Conservation (phyloP, 1,139 yeast genomes). For the Zygoascus hellenicus region DNA sequence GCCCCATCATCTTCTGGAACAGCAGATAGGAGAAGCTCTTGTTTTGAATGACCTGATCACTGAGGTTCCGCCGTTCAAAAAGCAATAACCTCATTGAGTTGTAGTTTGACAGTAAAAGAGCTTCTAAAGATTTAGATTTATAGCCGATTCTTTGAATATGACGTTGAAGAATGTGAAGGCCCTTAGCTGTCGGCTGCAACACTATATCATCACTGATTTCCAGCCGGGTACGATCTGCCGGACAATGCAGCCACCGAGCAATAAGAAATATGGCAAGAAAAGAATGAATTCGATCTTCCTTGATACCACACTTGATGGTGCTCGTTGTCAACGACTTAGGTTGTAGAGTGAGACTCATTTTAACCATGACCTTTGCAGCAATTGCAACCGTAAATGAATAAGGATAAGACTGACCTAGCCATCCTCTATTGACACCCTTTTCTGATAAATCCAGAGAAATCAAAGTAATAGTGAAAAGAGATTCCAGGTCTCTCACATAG, state of each 20-base stretch:
- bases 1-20: slow-evolving; percentile 61
- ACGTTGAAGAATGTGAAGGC: slow-evolving; percentile 60
- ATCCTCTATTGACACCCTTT: slow-evolving; percentile 22
- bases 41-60: slow-evolving; percentile 62
- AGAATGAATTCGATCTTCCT: slow-evolving; percentile 45
- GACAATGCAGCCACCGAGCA: slow-evolving; percentile 70
- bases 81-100: slow-evolving; percentile 68
- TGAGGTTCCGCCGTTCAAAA: slow-evolving; percentile 59
- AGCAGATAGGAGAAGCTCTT: slow-evolving; percentile 59
- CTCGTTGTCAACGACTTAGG: slow-evolving; percentile 40
- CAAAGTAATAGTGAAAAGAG: slow-evolving; percentile 39
- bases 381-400: slow-evolving; percentile 50
- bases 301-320: slow-evolving; percentile 55
- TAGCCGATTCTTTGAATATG: slow-evolving; percentile 58
- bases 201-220: slow-evolving; percentile 16
- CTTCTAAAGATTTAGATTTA: slow-evolving; percentile 31
- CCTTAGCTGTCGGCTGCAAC: slow-evolving; percentile 90
- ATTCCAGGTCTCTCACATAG: slow-evolving; percentile 18
- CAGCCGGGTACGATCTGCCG: slow-evolving; percentile 49
- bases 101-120: slow-evolving; percentile 47
- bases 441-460: slow-evolving; percentile 46
- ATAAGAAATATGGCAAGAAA: slow-evolving; percentile 53
- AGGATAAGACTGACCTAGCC: slow-evolving; percentile 34
- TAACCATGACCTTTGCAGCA: slow-evolving; percentile 49
- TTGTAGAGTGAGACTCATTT: slow-evolving; percentile 46